Percentiles rank a stretch among this genome's conserved stretches.
Conservation (phyloP, 208 protist genomes). For the Trypanosoma boissoni region DNA sequence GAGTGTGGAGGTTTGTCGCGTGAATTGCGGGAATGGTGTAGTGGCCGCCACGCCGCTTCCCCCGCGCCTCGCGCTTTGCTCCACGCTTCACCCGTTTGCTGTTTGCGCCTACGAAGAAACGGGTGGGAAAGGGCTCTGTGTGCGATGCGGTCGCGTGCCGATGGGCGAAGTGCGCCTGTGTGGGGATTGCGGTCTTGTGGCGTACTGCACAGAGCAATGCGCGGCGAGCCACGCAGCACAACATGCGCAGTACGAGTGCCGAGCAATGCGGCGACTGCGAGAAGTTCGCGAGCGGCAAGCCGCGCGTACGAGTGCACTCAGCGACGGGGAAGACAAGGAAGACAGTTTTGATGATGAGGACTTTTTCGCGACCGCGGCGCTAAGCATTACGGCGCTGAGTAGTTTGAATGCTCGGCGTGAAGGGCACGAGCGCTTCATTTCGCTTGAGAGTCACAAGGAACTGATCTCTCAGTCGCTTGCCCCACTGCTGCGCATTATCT, state of each 20-base stretch:
- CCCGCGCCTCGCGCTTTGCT: conserved; percentile 35
- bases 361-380: conserved; percentile 64
- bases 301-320: conserved; percentile 16
- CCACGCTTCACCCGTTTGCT: conserved; percentile 52
- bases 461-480: conserved; percentile 59
- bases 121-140: conserved; percentile 38
- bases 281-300: conserved; percentile 45
- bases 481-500: conserved; percentile 43
- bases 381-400: conserved; percentile 73
- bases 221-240: conserved; percentile 31
- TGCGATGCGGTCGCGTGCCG: conserved; percentile 38
- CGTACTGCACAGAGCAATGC: conserved; percentile 65
- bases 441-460: conserved; percentile 49
- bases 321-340: background rate
- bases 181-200: conserved; percentile 45
- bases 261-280: conserved; percentile 37
- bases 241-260: conserved; percentile 72
- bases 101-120: conserved; percentile 64
- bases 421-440: conserved; percentile 43
- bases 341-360: conserved; percentile 40
- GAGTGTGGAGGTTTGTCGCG: conserved; percentile 17
- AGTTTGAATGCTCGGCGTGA: conserved; percentile 28
- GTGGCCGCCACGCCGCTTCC: conserved; percentile 36
- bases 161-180: background rate
- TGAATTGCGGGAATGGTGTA: conserved; percentile 44